Percentiles rank a stretch among this genome's conserved stretches.
phyloP scores from a whole-genome alignment of 805 yeast species.

The Cyberlindnera galapagoensis region DNA sequence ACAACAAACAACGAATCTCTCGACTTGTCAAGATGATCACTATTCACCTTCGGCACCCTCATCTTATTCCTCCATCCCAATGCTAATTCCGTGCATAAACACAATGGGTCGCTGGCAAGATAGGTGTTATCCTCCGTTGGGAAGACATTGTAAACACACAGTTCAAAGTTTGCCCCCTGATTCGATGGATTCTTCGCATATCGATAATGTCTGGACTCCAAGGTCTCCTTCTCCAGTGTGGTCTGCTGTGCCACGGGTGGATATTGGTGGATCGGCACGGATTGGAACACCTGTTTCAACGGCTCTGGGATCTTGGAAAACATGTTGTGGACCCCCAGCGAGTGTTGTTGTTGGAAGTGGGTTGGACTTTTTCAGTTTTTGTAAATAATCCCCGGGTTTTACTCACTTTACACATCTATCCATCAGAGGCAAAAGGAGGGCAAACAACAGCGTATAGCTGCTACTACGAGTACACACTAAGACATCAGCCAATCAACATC shows the following conservation, averaged over 20 bases:
- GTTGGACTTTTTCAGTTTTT: too few species aligned
- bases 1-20: constrained; percentile 35
- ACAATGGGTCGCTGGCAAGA: constrained; percentile 54
- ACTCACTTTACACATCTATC: too few species aligned
- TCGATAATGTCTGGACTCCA: constrained; percentile 21
- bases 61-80: constrained; percentile 39
- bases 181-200: constrained; percentile 13
- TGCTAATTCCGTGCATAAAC: constrained; percentile 40
- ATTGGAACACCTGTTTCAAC: constrained; percentile 38
- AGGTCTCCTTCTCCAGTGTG: constrained; percentile 21
- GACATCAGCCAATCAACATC: too few species aligned
- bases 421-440: too few species aligned
- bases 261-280: constrained; percentile 43
- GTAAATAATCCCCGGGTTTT: too few species aligned
- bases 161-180: constrained; percentile 32
- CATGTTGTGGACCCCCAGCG: too few species aligned
- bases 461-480: too few species aligned
- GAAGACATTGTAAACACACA: constrained; percentile 48
- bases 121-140: constrained; percentile 23
- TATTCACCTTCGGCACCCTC: constrained; percentile 32
- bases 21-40: constrained; percentile 9
- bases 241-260: constrained; percentile 30
- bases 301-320: constrained; percentile 31
- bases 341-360: too few species aligned
- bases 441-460: too few species aligned